These are phyloP conservation scores for Leptomonas pyrrhocoris DNA, from an alignment of 208 protist species.

Conservation along the genomic window DNA sequence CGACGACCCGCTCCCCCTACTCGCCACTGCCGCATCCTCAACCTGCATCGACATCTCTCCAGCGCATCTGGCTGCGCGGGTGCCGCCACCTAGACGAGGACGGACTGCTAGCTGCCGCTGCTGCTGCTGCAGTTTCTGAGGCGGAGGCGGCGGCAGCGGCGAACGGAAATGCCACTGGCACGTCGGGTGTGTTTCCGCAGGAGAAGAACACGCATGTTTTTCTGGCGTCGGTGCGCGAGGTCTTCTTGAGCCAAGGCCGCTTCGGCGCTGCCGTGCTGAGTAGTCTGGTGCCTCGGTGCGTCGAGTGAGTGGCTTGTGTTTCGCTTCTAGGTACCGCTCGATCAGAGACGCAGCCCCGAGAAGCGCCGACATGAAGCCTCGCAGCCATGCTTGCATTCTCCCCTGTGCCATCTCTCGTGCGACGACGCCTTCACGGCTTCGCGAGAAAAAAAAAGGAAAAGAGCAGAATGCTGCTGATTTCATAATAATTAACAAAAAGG, in stretches of 20 bases:
- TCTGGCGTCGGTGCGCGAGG: conserved; percentile 21
- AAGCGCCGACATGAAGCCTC: too few species aligned
- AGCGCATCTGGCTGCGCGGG: conserved; percentile 44
- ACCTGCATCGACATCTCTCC: conserved; percentile 13
- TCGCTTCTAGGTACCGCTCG: too few species aligned
- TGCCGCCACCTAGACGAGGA: conserved; percentile 31
- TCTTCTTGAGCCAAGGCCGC: conserved; percentile 28
- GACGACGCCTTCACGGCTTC: too few species aligned
- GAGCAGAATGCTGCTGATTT: too few species aligned
- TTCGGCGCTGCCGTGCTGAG: conserved; percentile 19
- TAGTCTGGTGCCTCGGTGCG: conserved; percentile 6
- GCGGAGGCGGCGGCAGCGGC: neutral
- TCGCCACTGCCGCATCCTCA: neutral
- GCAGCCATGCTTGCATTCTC: too few species aligned
- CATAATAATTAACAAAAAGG: too few species aligned
- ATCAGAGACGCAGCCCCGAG: too few species aligned
- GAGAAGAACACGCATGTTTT: neutral
- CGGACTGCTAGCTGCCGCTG: neutral
- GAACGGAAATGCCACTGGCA: neutral
- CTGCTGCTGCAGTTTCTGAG: too few species aligned
- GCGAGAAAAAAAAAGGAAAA: too few species aligned
- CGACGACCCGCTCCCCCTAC: neutral
- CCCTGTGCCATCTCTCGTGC: too few species aligned
- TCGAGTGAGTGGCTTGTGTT: too few species aligned
- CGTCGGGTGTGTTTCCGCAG: neutral